Evolutionary conservation across 73 alveolate species (phyloP).

Genomic region (Effrenium voratum): DNA sequence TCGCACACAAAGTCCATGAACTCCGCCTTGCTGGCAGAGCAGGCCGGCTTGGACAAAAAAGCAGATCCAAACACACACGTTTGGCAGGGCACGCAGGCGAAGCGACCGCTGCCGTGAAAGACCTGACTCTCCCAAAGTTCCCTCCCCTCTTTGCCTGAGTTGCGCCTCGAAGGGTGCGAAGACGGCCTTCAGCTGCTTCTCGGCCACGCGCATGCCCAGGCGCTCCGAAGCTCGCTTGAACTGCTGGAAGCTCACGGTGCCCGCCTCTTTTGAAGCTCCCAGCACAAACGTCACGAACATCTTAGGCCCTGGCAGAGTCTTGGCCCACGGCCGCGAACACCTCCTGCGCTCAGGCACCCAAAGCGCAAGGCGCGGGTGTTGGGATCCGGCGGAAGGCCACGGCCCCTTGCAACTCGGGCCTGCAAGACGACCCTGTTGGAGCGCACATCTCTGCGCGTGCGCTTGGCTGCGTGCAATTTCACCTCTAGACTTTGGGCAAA

Average conservation of each 20-base stretch:
- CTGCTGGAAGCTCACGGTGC: conserved; percentile 66
- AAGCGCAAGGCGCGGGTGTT: no score
- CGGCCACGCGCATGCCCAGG: conserved; percentile 78
- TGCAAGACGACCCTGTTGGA: conserved; percentile 46
- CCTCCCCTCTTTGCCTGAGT: no score
- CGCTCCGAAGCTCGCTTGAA: conserved; percentile 92
- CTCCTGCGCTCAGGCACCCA: no score
- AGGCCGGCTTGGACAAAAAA: no score
- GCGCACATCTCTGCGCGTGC: conserved; percentile 63
- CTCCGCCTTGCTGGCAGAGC: conserved; percentile 71
- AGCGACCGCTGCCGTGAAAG: conserved; percentile 49
- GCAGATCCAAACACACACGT: not conserved
- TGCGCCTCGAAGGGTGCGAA: conserved; percentile 74
- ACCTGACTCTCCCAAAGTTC: no score
- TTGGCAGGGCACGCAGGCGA: conserved; percentile 19
- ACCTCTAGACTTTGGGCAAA: not conserved
- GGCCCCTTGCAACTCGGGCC: no score
- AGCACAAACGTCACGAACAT: no score
- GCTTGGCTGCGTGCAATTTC: conserved; percentile 73
- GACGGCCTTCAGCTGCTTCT: conserved; percentile 90
- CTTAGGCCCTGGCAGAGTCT: conserved; percentile 7
- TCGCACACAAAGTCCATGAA: conserved; percentile 71
- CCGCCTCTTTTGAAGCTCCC: no score
- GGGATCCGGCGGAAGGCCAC: no score
- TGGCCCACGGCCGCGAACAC: conserved; percentile 76